Evolutionary conservation across 1,284 basidiomycete genomes (phyloP), one percentile per base, ranked within the genome.

Genomic region (Cutaneotrichosporon sp.): DNA sequence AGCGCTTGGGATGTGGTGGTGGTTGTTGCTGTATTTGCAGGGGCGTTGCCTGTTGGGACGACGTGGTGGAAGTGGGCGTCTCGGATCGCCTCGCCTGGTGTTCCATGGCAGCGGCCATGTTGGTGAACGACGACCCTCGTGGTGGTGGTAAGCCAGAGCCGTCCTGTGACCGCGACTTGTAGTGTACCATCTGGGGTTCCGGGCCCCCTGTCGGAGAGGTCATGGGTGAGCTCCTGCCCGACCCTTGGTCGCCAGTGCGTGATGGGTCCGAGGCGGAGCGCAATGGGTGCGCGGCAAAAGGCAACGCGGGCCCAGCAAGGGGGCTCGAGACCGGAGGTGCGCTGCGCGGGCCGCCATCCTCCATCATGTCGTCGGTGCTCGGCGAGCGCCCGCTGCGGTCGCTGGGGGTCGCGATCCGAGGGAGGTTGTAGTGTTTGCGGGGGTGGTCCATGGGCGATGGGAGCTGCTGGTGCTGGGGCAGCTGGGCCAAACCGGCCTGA

Each of bases 231-330:
- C 61, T 66, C 3, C 58, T 59, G 9, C 68, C 60, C 14, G 74
- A 70, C 13, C 62, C 54, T 33, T 47, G 45, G 47, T 53, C 51
- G 24, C 51, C 51, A 54, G 53, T 9, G 24, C 42, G 53, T 31
- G 53, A 27, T 54, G 53, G 53, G 42, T 54, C 36, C n/a, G 76
- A 75, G 5, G 70, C 68, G 3, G 74, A 75, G 31, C 76, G 68
- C 4, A 71, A 34, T 0, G 76, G 76, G 7, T 49, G 60, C 11
- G 63, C 59, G 14, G 25, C 56, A n/a, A 55, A 56, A n/a, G 58
- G 36, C 6, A 54, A 46, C 20, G 45, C 43, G 25, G 54, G 51
- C 1, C 55, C 47, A 6, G 46, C 38, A 6, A 64, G 53, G 7
- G 59, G 63, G 29, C 63, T 64, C 10, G 57, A 38, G 20, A 38